phyloP scores from a whole-genome alignment of 2,329 filamentous ascomycete species.

The Fusarium paranaense region DNA sequence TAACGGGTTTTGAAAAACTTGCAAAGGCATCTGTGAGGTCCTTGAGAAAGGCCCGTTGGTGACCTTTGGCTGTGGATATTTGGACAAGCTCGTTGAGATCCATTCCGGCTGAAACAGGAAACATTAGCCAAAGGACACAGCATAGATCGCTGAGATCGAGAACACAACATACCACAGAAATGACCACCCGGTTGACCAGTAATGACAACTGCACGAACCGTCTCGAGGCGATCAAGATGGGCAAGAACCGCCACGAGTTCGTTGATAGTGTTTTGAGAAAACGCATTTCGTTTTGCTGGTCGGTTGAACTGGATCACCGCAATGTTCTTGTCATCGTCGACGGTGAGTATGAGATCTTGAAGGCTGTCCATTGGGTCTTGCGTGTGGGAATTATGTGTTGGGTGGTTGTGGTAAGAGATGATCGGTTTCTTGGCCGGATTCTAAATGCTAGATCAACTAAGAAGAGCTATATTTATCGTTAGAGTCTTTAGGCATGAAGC shows the following conservation, averaged over 20 bases:
- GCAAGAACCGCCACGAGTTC: constrained; percentile 21
- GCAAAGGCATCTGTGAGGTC: constrained; percentile 30
- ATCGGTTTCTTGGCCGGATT: neutral
- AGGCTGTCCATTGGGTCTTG: constrained; percentile 24
- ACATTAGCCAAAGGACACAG: neutral
- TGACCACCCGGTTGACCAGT: constrained; percentile 28
- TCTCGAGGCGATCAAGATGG: constrained; percentile 19
- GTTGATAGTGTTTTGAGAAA: constrained; percentile 27
- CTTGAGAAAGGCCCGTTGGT: constrained; percentile 25
- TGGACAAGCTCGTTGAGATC: constrained; percentile 31
- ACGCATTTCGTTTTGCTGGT: constrained; percentile 33
- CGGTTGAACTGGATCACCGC: constrained; percentile 31
- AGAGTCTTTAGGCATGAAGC: neutral
- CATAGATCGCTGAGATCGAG: neutral
- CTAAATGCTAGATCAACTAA: neutral
- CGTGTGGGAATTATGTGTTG: neutral
- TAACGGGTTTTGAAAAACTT: constrained; percentile 25
- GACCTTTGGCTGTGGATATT: constrained; percentile 25
- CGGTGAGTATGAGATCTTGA: constrained; percentile 17
- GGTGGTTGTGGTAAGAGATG: neutral
- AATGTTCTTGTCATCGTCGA: constrained; percentile 6
- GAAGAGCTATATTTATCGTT: neutral
- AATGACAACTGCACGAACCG: constrained; percentile 18
- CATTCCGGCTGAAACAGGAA: constrained; percentile 21
- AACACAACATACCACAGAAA: constrained; percentile 29